Base-by-base conservation (phyloP, 768 basidiomycete species). In the Phaffia australis region DNA sequence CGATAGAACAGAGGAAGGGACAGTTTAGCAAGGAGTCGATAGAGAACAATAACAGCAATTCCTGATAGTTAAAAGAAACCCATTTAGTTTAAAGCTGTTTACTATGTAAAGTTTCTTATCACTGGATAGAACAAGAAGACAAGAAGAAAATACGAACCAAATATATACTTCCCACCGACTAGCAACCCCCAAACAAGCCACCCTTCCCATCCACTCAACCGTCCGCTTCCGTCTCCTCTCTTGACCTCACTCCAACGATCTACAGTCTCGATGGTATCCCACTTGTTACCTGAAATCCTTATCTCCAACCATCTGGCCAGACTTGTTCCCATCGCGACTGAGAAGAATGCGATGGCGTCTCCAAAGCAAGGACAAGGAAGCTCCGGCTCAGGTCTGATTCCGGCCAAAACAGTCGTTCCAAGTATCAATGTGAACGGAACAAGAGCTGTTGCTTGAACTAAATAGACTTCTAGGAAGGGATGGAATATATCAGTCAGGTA, bases 341-440 rank as follows among this genome's bases (percentile, higher is more conserved):
- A 85, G n/a, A 87, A 78, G 70, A 92, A 87, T 0, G 94, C 91
- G 60, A 97, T 93, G 3, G 93, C 89, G 73, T 98, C 94, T 74
- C 95, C 94, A 76, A 95, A 99, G 76, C 94, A 97, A 1, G 94
- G 94, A 71, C 94, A 97, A 72, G 94, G 90, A 65, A 98, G 93
- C 11, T 94, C 88, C 0, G 94, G 94, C 71, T 93, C 87, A 0
- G 93, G 91, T 9, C 66, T 60, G 47, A 62, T 35, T 14, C 55
- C 58, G 19, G 59, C 47, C 30, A 67, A 21, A 30, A 57, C 23
- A 49, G 23, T 19, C 29, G 60, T 56, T 46, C 30, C 19, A 21
- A 49, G 23, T 18, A 4, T 18, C 7, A 50, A 27, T 14, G 50
- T 19, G 18, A 50, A 35, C 52, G 52, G 1, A 30, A 48, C 6